Evolutionary conservation across 2,329 filamentous ascomycete species (phyloP).

Genomic region (Alternaria hordeiaustralica): DNA sequence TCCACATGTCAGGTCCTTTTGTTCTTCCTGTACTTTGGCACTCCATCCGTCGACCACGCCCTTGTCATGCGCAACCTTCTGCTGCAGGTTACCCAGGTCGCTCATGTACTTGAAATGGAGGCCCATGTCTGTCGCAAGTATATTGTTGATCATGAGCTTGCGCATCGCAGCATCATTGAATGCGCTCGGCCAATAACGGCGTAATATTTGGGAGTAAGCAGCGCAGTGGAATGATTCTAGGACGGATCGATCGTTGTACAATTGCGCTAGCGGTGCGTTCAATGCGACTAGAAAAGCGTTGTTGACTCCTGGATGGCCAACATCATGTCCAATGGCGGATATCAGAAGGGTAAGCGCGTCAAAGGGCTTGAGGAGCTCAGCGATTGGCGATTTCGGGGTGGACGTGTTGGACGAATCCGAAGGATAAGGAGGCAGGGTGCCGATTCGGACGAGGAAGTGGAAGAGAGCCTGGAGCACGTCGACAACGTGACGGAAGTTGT

Average conservation of each 20-base stretch:
- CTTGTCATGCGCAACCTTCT: constrained; percentile 73
- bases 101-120: constrained; percentile 97
- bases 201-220: constrained; percentile 93
- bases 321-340: constrained; percentile 97
- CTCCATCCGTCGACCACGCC: constrained; percentile 75
- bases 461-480: constrained; percentile 96
- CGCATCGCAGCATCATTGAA: constrained; percentile 82
- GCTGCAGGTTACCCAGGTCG: constrained; percentile 79
- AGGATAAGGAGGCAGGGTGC: constrained; percentile 74
- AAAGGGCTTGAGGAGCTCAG: constrained; percentile 78
- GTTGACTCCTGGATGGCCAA: constrained; percentile 96
- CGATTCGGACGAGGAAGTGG: constrained; percentile 83
- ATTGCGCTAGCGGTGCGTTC: constrained; percentile 88
- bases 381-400: constrained; percentile 68
- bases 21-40: constrained; percentile 74
- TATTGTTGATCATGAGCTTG: constrained; percentile 94
- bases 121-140: constrained; percentile 96
- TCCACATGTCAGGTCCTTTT: constrained; percentile 83
- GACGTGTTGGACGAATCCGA: constrained; percentile 37
- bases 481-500: constrained; percentile 97
- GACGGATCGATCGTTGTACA: constrained; percentile 97
- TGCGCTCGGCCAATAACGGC: constrained; percentile 85
- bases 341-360: constrained; percentile 89
- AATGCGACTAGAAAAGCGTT: constrained; percentile 93
- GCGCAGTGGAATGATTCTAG: constrained; percentile 97